Conservation (phyloP, 2,329 filamentous ascomycete species). For the Diaporthe ampelina region DNA sequence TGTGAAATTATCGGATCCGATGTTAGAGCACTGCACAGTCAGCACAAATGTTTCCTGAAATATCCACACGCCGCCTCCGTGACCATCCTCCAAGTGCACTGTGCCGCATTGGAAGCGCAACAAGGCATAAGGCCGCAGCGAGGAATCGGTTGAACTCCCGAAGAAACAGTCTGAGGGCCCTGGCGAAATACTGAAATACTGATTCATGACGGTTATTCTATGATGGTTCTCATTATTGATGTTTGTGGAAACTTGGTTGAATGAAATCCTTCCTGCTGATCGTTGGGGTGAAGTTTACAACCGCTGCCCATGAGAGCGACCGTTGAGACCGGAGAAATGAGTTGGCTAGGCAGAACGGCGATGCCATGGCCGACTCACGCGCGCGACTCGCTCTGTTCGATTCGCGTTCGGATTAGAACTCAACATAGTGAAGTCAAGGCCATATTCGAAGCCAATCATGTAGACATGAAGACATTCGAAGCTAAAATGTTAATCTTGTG, state of each 20-base stretch:
- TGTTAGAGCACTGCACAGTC: not conserved
- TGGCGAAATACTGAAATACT: too few relatives aligned
- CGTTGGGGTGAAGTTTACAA: too few relatives aligned
- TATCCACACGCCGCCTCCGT: not conserved
- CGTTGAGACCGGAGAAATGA: too few relatives aligned
- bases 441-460: not conserved
- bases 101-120: not conserved
- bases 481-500: not conserved
- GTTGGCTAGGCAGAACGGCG: too few relatives aligned
- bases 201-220: not conserved
- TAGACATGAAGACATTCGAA: not conserved
- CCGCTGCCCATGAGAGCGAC: too few relatives aligned
- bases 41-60: constrained; percentile 14
- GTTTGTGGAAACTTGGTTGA: too few relatives aligned
- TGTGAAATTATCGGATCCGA: not conserved
- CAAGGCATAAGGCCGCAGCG: too few relatives aligned
- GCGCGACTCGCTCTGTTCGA: too few relatives aligned
- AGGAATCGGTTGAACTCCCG: not conserved
- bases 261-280: too few relatives aligned
- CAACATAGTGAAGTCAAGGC: not conserved
- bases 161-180: not conserved
- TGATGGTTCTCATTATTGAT: not conserved
- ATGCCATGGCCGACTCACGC: too few relatives aligned
- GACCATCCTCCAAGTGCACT: not conserved
- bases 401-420: too few relatives aligned